Conservation (phyloP, 2,329 filamentous ascomycete species). For the Venturia asperata region DNA sequence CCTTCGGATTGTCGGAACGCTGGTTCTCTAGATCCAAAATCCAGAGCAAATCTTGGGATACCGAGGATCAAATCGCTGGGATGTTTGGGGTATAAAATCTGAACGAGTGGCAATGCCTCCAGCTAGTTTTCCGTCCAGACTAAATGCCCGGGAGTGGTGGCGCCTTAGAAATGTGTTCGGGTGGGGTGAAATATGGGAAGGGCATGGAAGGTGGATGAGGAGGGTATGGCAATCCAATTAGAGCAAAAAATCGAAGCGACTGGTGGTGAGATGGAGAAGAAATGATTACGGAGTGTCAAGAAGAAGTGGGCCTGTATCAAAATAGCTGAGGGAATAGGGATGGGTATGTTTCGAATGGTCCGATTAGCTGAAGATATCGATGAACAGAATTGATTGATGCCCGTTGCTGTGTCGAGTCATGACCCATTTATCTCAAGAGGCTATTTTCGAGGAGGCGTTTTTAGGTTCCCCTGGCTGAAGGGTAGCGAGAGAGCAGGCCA, state of each 20-base stretch:
- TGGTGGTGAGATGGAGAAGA: background rate
- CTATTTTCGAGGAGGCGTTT: background rate
- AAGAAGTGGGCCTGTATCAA: background rate
- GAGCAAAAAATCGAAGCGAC: no score
- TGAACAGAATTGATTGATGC: background rate
- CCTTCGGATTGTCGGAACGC: background rate
- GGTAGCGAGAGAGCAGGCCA: constrained; percentile 2
- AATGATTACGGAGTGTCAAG: background rate
- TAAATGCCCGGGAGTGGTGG: background rate
- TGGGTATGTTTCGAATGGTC: constrained; percentile 8
- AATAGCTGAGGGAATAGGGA: background rate
- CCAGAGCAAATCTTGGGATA: background rate
- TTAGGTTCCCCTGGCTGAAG: background rate
- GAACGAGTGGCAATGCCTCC: no score
- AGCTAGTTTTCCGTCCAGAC: no score
- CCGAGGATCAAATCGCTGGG: background rate
- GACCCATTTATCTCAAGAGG: background rate
- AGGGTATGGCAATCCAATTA: background rate
- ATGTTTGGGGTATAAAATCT: no score
- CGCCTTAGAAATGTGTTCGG: background rate
- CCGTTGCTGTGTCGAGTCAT: background rate
- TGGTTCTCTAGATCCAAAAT: background rate
- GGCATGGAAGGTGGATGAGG: background rate
- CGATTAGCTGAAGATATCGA: constrained; percentile 7
- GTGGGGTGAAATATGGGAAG: background rate